Evolutionary conservation across 805 yeast species (phyloP), one percentile per base, ranked within the genome.

Genomic region (Saccharomycopsis malanga): DNA sequence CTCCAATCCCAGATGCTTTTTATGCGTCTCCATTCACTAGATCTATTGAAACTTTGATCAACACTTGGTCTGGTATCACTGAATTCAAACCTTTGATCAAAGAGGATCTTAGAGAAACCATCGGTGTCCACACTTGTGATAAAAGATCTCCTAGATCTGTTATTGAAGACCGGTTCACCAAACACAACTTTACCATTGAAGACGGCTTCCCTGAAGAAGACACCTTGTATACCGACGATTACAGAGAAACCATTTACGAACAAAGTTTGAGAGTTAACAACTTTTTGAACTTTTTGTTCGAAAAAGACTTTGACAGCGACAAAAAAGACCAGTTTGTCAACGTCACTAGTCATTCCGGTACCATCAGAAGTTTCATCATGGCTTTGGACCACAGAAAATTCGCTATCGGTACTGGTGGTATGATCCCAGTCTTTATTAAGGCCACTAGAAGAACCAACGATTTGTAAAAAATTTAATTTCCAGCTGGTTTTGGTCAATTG

Each of bases 1-100:
- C 76, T 2, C 77, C 81, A 4, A 53, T 76, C n/a, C 87, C 87
- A 0, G 60, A 69, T 20, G 66, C 63, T 37, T 77, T 74, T 53
- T 81, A 73, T 58, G 70, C 72, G 24, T 78, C 84, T 1, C 87
- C 87, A 0, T 71, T 81, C 62, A 77, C 81, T 40, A 68, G 87
- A 56, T 75, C 84, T 20, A 64, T 74, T n/a, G 71, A 72, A 55
- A 81, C 87, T 0, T 65, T 74, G 52, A 64, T 67, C 4, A 60
- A 68, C 39, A 79, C 86, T 1, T 74, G 78, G 73, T 60, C 66
- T 9, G 74, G 66, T n/a, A 45, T 53, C 23, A 18, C 34, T 2
- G 44, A 49, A 12, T 34, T 32, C 27, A 20, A 30, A 7, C 46
- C 47, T 22, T n/a, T 35, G 22, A 60, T 62, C 34, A 63, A 66